These are phyloP conservation scores for Botrytis aclada DNA, from an alignment of 2,329 filamentous ascomycete species.

Conservation along the genomic window DNA sequence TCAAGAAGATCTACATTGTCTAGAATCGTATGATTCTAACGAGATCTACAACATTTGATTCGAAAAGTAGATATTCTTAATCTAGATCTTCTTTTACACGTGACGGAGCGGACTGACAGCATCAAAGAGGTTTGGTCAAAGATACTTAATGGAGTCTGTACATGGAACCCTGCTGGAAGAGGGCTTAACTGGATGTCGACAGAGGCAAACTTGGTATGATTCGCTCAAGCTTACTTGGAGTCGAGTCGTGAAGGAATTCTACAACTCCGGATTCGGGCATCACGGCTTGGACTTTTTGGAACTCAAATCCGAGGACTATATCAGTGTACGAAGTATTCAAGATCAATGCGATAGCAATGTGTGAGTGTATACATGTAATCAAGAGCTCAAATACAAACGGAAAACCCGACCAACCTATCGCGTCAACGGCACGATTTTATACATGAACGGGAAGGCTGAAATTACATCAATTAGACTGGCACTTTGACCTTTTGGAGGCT, in stretches of 20 bases:
- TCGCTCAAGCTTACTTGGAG: neutral
- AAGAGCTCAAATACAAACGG: neutral
- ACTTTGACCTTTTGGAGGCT: constrained; percentile 1
- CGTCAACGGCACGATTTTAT: neutral
- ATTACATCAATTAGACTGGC: neutral
- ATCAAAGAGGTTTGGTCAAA: neutral
- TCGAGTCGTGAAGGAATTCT: neutral
- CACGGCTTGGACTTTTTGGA: neutral
- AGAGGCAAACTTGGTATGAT: neutral
- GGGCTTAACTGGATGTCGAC: neutral
- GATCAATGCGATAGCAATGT: neutral
- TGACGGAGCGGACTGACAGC: neutral
- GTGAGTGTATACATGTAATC: no score
- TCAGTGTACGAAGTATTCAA: neutral
- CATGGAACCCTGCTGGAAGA: neutral
- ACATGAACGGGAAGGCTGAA: neutral
- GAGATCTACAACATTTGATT: neutral
- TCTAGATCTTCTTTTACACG: neutral
- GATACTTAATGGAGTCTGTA: neutral
- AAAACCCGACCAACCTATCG: neutral
- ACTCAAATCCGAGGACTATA: neutral
- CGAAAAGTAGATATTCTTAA: neutral
- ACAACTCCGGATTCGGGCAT: neutral
- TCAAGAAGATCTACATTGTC: constrained; percentile 1
- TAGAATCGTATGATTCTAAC: neutral